Percentiles rank a stretch among this genome's conserved stretches.
These are phyloP conservation scores for Mortierella sp. DNA, from an alignment of 371 early-diverging fungal genomes.

Conservation along the genomic window DNA sequence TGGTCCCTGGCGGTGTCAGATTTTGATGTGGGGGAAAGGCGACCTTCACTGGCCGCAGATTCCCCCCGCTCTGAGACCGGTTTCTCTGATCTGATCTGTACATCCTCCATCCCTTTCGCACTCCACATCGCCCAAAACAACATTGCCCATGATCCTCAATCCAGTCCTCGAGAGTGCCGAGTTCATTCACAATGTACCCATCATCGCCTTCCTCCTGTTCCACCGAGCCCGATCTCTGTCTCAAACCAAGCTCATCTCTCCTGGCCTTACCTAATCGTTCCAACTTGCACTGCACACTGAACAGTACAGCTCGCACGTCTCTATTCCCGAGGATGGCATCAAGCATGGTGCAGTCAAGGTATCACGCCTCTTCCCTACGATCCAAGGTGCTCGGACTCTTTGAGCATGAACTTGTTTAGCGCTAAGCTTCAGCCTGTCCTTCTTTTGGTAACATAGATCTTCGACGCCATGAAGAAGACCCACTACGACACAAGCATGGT, in stretches of 20 bases:
- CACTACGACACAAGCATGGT: constrained; percentile 71
- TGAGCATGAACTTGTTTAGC: not conserved
- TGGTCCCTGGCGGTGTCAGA: too few species aligned
- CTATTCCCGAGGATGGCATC: constrained; percentile 67
- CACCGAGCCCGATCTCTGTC: not conserved
- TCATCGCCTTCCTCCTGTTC: not conserved
- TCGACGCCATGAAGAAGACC: constrained; percentile 68
- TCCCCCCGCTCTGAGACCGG: too few species aligned
- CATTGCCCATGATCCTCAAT: constrained; percentile 42
- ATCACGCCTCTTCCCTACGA: not conserved
- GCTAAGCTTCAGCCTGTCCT: not conserved
- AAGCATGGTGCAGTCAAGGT: constrained; percentile 65
- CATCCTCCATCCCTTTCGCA: too few species aligned
- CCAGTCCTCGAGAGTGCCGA: constrained; percentile 70
- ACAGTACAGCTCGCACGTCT: constrained; percentile 71
- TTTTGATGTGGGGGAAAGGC: too few species aligned
- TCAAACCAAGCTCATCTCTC: not conserved
- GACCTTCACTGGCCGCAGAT: too few species aligned
- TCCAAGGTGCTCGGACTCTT: not conserved
- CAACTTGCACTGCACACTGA: not conserved
- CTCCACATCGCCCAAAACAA: not conserved
- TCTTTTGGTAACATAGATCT: constrained; percentile 56
- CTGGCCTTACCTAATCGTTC: constrained; percentile 20
- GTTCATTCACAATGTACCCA: constrained; percentile 60
- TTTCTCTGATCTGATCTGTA: not conserved